Conservation (phyloP, 1,284 basidiomycete genomes). For the Ceratobasidium sp. region DNA sequence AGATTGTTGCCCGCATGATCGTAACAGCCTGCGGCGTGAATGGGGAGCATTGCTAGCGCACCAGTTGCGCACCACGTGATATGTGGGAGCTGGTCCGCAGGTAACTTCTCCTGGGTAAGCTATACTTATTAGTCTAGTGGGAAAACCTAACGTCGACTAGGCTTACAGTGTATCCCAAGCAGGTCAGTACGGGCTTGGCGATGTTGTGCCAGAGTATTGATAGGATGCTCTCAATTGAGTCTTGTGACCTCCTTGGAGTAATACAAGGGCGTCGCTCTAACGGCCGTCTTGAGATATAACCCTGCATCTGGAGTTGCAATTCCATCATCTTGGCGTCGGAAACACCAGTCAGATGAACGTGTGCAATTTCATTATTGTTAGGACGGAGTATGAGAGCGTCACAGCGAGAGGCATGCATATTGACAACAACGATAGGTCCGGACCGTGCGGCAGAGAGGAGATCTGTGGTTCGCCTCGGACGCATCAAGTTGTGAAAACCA, state of each 20-base stretch:
- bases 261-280: too few species aligned
- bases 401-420: too few species aligned
- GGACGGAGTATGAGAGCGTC: too few species aligned
- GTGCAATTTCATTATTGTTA: too few species aligned
- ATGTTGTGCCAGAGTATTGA: neutral
- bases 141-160: neutral
- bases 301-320: too few species aligned
- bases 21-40: neutral
- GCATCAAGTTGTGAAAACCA: slow-evolving; percentile 30
- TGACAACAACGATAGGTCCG: slow-evolving; percentile 25
- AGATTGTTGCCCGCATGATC: neutral
- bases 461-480: neutral
- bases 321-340: too few species aligned
- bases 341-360: too few species aligned
- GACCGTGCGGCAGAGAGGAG: slow-evolving; percentile 18
- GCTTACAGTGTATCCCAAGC: neutral
- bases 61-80: slow-evolving; percentile 24
- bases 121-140: neutral
- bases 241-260: neutral
- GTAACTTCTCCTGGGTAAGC: neutral
- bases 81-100: neutral
- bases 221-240: neutral
- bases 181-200: neutral
- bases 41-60: neutral
- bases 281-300: too few species aligned